Conservation (phyloP, 78 protist species). For the Anaeramoeba ignava region DNA sequence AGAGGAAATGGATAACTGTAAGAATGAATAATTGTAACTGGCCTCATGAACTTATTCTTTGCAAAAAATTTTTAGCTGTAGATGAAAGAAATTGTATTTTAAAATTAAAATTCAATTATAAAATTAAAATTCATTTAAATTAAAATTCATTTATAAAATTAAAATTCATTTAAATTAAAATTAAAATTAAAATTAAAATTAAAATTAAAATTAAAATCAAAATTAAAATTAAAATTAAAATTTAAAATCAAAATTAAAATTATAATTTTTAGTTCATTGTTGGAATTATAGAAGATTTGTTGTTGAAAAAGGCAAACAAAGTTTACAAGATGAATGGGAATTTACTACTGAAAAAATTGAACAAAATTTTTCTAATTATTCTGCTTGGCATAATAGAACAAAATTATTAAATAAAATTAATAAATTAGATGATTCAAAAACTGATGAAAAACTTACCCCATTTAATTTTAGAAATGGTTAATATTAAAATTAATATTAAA, state of each 20-base stretch:
- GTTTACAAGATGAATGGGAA: slow-evolving; percentile 30
- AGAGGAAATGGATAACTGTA: slow-evolving; percentile 31
- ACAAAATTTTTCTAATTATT: slow-evolving; percentile 75
- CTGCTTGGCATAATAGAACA: slow-evolving; percentile 83
- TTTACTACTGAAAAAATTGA: slow-evolving; percentile 41
- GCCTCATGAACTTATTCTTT: slow-evolving; percentile 44
- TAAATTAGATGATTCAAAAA: neutral
- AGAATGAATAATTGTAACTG: neutral
- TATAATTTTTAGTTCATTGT: too few relatives aligned
- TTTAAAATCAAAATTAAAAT: too few relatives aligned
- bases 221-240: too few relatives aligned
- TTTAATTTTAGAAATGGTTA: too few relatives aligned
- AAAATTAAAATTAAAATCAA: too few relatives aligned
- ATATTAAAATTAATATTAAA: too few relatives aligned
- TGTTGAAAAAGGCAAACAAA: slow-evolving; percentile 68
- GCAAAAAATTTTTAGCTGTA: slow-evolving; percentile 30
- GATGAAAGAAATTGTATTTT: slow-evolving; percentile 85
- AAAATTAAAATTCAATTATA: too few relatives aligned
- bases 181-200: too few relatives aligned
- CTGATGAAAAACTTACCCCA: neutral
- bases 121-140: too few relatives aligned
- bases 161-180: too few relatives aligned
- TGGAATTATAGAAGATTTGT: slow-evolving; percentile 46
- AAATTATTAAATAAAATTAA: neutral
- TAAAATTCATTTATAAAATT: too few relatives aligned